Conservation (phyloP, 1,139 yeast genomes). For the Lodderomyces metapsilosis region DNA sequence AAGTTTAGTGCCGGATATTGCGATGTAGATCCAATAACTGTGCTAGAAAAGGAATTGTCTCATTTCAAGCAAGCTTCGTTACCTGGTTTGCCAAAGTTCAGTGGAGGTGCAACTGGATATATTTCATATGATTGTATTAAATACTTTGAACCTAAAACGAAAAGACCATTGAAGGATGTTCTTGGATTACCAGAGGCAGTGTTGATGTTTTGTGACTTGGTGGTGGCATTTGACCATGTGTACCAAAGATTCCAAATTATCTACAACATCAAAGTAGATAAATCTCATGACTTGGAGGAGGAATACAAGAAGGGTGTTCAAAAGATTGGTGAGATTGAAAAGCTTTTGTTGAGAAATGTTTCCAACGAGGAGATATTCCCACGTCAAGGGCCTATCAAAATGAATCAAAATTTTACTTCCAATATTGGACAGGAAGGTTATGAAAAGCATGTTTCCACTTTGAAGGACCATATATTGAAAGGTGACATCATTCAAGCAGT, state of each 20-base stretch:
- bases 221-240: conserved; percentile 91
- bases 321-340: conserved; percentile 59
- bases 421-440: conserved; percentile 94
- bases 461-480: conserved; percentile 77
- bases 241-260: conserved; percentile 90
- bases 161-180: conserved; percentile 71
- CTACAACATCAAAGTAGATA: conserved; percentile 62
- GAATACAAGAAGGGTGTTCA: conserved; percentile 56
- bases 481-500: conserved; percentile 98
- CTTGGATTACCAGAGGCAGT: conserved; percentile 87
- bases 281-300: conserved; percentile 39
- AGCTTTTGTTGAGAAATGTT: conserved; percentile 42
- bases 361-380: conserved; percentile 36
- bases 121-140: conserved; percentile 94
- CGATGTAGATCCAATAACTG: conserved; percentile 70
- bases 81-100: conserved; percentile 78
- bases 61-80: conserved; percentile 65
- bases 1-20: conserved; percentile 33
- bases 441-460: conserved; percentile 69
- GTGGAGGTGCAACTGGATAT: conserved; percentile 97
- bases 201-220: conserved; percentile 85
- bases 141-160: conserved; percentile 91
- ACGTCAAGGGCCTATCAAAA: conserved; percentile 67
- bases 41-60: conserved; percentile 71
- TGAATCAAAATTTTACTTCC: conserved; percentile 68